Percentiles rank a stretch among this genome's conserved stretches.
phyloP scores from a whole-genome alignment of 2,329 filamentous ascomycete species.

The Aspergillus sp. region DNA sequence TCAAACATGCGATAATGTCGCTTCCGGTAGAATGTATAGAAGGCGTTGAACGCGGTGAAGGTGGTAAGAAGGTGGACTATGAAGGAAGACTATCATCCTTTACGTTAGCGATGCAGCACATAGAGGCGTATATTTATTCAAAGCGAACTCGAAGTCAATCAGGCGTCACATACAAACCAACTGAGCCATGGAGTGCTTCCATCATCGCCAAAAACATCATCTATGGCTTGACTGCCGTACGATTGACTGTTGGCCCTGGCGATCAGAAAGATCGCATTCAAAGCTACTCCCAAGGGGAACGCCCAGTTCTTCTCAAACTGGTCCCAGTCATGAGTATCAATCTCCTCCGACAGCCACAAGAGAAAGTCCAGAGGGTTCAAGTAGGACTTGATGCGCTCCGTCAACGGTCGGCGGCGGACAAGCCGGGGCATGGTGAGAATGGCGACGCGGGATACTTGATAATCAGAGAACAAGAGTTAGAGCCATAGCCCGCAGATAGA shows the following conservation, averaged over 20 bases:
- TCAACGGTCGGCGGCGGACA: constrained; percentile 76
- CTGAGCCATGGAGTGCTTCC: constrained; percentile 65
- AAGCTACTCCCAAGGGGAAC: constrained; percentile 69
- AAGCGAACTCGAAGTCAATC: no score
- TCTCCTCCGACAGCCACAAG: constrained; percentile 87
- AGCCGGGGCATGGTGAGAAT: constrained; percentile 70
- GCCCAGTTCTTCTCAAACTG: constrained; percentile 72
- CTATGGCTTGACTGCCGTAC: constrained; percentile 54
- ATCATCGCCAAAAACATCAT: constrained; percentile 84
- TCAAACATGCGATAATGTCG: constrained; percentile 92
- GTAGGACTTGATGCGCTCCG: constrained; percentile 75
- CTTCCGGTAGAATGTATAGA: constrained; percentile 78
- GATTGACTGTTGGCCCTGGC: constrained; percentile 74
- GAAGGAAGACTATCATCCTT: constrained; percentile 59
- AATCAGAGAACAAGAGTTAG: not conserved
- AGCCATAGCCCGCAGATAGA: not conserved
- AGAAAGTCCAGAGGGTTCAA: constrained; percentile 87
- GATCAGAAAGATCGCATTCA: constrained; percentile 80
- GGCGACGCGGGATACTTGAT: not conserved
- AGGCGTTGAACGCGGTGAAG: constrained; percentile 72
- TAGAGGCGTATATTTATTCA: not conserved
- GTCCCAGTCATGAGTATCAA: constrained; percentile 90
- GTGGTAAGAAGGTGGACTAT: constrained; percentile 69
- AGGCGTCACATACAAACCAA: constrained; percentile 57
- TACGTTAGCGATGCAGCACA: not conserved